phyloP scores from a whole-genome alignment of 1,139 yeast species.

The Pichia sp. region DNA sequence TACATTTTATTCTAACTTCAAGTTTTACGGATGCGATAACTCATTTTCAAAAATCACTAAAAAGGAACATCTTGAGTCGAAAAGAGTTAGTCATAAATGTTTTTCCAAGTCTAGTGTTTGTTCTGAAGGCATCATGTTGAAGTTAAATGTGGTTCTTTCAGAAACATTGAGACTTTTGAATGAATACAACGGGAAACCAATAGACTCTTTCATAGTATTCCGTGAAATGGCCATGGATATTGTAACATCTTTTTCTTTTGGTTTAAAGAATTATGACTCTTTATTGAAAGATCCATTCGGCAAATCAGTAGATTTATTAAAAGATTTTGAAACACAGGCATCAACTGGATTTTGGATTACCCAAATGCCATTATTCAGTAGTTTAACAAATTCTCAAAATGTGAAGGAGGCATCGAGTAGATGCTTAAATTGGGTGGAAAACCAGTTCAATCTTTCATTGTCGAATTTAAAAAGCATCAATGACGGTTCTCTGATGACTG shows the following conservation, averaged over 20 bases:
- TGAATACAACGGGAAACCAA: conserved; percentile 16
- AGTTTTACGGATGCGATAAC: conserved; percentile 51
- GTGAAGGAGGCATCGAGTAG: conserved; percentile 32
- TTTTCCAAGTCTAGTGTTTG: conserved; percentile 39
- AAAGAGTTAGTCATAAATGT: conserved; percentile 38
- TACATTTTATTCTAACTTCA: conserved; percentile 52
- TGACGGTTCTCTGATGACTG: conserved; percentile 21
- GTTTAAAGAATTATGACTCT: conserved; percentile 32
- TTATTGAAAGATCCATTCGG: conserved; percentile 22
- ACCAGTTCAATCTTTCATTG: conserved; percentile 29
- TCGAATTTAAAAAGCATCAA: conserved; percentile 14
- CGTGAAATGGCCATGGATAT: conserved; percentile 67
- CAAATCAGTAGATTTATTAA: conserved; percentile 34
- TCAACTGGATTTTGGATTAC: conserved; percentile 70
- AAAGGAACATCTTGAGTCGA: conserved; percentile 39
- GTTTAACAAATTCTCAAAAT: conserved; percentile 37
- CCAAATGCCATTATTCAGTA: conserved; percentile 46
- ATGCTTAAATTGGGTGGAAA: conserved; percentile 45
- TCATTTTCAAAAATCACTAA: conserved; percentile 51
- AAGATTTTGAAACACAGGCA: conserved; percentile 45
- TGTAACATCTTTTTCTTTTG: conserved; percentile 54
- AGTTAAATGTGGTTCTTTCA: conserved; percentile 26
- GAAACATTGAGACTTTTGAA: conserved; percentile 21
- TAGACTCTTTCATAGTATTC: conserved; percentile 55
- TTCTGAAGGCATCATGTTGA: conserved; percentile 22